phyloP scores from a whole-genome alignment of 2,329 filamentous ascomycete genomes.

The Trichoderma arundinaceum region DNA sequence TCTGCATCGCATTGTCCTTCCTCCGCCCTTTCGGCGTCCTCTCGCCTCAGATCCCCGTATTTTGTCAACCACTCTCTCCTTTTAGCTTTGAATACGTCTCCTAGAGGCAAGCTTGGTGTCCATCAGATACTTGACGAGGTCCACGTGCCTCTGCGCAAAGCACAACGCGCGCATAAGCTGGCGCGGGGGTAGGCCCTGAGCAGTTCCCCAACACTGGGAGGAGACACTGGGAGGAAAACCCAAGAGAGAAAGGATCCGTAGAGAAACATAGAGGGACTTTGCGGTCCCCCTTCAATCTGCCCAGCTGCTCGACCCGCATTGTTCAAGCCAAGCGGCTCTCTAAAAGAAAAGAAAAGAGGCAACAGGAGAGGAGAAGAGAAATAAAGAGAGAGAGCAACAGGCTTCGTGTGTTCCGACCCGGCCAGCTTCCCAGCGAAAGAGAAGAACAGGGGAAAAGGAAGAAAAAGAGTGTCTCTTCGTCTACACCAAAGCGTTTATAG shows the following conservation, averaged over 20 bases:
- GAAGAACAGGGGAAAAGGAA: too few relatives aligned
- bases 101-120: slow-evolving; percentile 20
- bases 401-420: slow-evolving; percentile 5
- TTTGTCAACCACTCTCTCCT: background rate
- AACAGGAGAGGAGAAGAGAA: background rate
- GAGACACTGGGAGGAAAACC: slow-evolving; percentile 2
- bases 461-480: slow-evolving; percentile 2
- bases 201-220: slow-evolving; percentile 11
- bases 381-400: background rate
- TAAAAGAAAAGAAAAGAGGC: background rate
- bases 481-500: slow-evolving; percentile 15
- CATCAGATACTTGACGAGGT: slow-evolving; percentile 20
- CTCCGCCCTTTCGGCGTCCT: slow-evolving; percentile 27
- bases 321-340: slow-evolving; percentile 9
- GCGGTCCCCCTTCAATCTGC: slow-evolving; percentile 23
- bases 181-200: slow-evolving; percentile 10
- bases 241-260: slow-evolving; percentile 21
- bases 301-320: slow-evolving; percentile 9
- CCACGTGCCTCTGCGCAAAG: slow-evolving; percentile 29
- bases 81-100: slow-evolving; percentile 15
- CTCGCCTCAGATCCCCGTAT: slow-evolving; percentile 14
- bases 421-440: slow-evolving; percentile 1
- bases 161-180: slow-evolving; percentile 24
- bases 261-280: slow-evolving; percentile 25
- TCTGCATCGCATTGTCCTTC: slow-evolving; percentile 18